A percentile compares a stretch with the other conserved stretches of the same genome.
These are phyloP conservation scores for Penicillium sp. DNA, from an alignment of 2,329 filamentous ascomycete genomes.

Conservation along the genomic window DNA sequence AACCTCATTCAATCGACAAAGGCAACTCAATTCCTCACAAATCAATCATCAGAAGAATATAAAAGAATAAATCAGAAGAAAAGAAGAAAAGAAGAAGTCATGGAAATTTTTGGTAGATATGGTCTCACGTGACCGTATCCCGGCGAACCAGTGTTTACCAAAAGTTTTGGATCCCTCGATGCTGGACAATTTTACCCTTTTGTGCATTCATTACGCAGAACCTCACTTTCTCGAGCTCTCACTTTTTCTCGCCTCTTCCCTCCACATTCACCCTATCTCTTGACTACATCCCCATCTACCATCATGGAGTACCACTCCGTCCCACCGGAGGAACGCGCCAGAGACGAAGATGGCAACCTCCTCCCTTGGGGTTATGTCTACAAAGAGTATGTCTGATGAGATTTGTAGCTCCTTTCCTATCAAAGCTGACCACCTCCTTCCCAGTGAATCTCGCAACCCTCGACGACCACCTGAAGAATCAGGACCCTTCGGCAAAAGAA, in stretches of 20 bases:
- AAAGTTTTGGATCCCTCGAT: conserved; percentile 10
- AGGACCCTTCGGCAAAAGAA: conserved; percentile 59
- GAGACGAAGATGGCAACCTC: conserved; percentile 57
- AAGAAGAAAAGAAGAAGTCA: too few species aligned
- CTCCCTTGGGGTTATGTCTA: conserved; percentile 64
- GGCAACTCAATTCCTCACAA: too few species aligned
- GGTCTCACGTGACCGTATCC: conserved; percentile 23
- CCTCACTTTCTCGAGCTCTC: background rate
- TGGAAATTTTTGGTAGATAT: background rate
- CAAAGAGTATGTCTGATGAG: conserved; percentile 52
- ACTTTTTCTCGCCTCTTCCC: background rate
- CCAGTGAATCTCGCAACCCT: conserved; percentile 48
- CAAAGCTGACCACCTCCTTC: background rate
- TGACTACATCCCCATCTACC: background rate
- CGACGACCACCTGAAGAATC: conserved; percentile 57
- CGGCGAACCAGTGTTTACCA: conserved; percentile 26
- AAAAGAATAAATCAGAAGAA: background rate
- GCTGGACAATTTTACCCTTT: background rate
- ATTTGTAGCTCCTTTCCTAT: background rate
- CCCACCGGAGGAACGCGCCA: conserved; percentile 60
- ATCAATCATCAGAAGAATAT: background rate
- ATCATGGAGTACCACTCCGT: conserved; percentile 65
- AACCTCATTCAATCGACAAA: background rate
- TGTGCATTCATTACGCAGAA: background rate
- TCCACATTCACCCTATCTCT: background rate